Evolutionary conservation across 805 yeast species (phyloP), one percentile per base, ranked within the genome.

Genomic region (Allodekkera sacchari): DNA sequence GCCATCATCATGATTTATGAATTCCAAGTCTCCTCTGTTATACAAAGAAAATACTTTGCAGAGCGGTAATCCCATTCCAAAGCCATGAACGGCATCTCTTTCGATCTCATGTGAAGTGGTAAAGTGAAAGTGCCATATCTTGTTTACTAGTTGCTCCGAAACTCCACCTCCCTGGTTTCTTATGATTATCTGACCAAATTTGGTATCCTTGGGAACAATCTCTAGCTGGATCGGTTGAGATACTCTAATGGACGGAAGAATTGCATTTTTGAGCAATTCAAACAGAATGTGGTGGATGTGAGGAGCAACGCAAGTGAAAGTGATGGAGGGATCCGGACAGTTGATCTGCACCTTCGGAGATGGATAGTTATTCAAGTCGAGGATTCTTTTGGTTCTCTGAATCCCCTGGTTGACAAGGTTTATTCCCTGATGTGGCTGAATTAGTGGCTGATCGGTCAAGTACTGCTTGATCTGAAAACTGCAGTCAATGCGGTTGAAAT

Each of bases 1-100:
- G 10, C 58, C 58, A 1, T 32, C 33, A 5, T 33, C 34, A 26
- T 33, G 39, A 25, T 51, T 52, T 1, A 28, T 23, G 19, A 53
- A 37, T 18, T 35, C 35, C 31, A 53, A 27, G 6, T 34, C 32
- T 11, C 57, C 58, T 13, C 42, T 33, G 25, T 53, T 52, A 28
- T 50, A 51, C 18, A 31, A 36, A 3, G 50, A 45, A 28, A 48
- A 43, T 12, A 53, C 44, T 25, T 44, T 48, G 28, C 58, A 52
- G 10, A 53, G 30, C 1, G 58, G 58, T 12, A 53, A 36, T 1
- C 58, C 58, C 55, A 53, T 46, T n/a, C 58, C 58, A 27, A 51
- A 53, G 5, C 58, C 58, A 30, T 44, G 48, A 16, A 53, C 49
- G 33, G 46, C 45, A 35, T 53, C 58, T 22, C 47, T 42, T 15